Evolutionary conservation across 2,329 filamentous ascomycete species (phyloP).

Genomic region (Elsinoe perseae): DNA sequence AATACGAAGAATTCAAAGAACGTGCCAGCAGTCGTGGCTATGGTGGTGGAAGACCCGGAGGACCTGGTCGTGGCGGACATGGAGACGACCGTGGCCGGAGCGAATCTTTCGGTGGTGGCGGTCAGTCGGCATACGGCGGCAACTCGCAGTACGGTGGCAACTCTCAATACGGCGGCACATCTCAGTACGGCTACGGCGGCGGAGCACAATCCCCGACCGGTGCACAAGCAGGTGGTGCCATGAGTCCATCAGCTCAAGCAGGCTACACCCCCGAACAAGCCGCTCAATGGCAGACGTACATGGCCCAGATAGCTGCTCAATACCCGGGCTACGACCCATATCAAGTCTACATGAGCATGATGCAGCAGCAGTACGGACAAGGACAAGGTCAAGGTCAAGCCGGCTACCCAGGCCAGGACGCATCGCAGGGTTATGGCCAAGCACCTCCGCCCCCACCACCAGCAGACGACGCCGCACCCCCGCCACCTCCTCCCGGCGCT

Average conservation of each 20-base stretch:
- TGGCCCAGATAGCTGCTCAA: background rate
- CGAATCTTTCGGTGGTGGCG: conserved; percentile 20
- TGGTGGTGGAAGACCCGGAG: conserved; percentile 31
- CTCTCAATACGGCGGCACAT: conserved; percentile 17
- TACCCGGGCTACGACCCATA: conserved; percentile 83
- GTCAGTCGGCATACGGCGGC: conserved; percentile 28
- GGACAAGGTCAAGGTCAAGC: conserved; percentile 19
- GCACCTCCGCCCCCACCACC: conserved; percentile 28
- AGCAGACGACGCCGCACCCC: conserved; percentile 38
- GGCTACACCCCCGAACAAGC: conserved; percentile 23
- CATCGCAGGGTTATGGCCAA: conserved; percentile 34
- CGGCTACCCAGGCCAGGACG: conserved; percentile 13
- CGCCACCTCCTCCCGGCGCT: conserved; percentile 49
- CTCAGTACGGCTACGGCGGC: conserved; percentile 15
- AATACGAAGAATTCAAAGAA: conserved; percentile 84
- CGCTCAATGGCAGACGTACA: background rate
- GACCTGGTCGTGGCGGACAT: conserved; percentile 32
- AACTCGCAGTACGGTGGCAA: conserved; percentile 19
- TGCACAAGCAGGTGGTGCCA: conserved; percentile 24
- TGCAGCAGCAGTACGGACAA: conserved; percentile 19
- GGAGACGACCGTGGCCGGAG: conserved; percentile 30
- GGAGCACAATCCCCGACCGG: conserved; percentile 24
- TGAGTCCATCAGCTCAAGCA: conserved; percentile 19
- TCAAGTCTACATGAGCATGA: conserved; percentile 20
- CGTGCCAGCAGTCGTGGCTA: conserved; percentile 42